Conservation (phyloP, 139 green algal species). For the Micractinium conductrix region DNA sequence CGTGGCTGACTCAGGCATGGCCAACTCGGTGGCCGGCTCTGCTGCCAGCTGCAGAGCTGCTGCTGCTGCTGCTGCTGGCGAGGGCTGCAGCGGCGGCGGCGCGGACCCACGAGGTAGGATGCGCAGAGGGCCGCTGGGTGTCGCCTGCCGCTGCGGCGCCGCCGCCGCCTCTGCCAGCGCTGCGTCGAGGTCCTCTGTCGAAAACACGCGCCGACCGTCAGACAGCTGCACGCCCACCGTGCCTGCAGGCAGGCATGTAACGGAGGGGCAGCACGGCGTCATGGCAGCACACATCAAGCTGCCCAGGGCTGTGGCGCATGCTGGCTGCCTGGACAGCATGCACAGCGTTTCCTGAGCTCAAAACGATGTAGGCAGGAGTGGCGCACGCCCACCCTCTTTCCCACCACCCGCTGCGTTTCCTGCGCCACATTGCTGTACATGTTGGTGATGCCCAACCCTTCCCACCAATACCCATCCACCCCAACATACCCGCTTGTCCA, state of each 20-base stretch:
- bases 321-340: neutral
- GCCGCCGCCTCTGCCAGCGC: neutral
- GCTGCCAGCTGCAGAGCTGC: neutral
- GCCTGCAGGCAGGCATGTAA: slow-evolving; percentile 11
- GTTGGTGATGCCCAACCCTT: too few species aligned
- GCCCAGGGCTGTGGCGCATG: too few species aligned
- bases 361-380: neutral
- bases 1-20: neutral
- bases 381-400: neutral
- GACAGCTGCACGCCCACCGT: slow-evolving; percentile 37
- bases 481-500: too few species aligned
- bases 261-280: too few species aligned
- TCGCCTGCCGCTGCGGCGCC: too few species aligned
- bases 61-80: neutral
- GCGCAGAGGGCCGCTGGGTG: neutral
- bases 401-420: neutral
- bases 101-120: neutral
- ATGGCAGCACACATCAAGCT: too few species aligned
- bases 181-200: slow-evolving; percentile 19
- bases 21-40: neutral
- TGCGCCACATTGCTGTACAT: too few species aligned
- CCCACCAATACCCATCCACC: too few species aligned
- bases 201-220: slow-evolving; percentile 29
- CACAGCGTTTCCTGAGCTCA: neutral
- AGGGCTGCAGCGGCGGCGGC: neutral